Conservation (phyloP, 805 yeast species). For the Isabelozyma gotoi region DNA sequence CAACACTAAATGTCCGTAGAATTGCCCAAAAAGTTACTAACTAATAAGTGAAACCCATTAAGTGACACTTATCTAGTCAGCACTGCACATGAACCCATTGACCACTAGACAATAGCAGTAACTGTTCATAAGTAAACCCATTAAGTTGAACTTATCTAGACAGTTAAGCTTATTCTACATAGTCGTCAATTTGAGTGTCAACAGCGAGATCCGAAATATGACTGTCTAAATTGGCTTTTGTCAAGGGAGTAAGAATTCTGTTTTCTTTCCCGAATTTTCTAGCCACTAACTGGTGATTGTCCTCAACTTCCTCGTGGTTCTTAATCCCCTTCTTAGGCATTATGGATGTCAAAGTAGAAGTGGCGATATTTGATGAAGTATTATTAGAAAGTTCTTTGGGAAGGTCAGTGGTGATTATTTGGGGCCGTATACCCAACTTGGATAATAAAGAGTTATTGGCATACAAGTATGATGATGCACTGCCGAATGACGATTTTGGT, state of each 20-base stretch:
- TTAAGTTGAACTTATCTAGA: background rate
- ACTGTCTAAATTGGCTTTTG: slow-evolving; percentile 27
- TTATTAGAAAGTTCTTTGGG: slow-evolving; percentile 15
- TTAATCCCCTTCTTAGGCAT: background rate
- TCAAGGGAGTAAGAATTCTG: slow-evolving; percentile 20
- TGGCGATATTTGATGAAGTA: slow-evolving; percentile 5
- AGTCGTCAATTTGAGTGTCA: slow-evolving; percentile 12
- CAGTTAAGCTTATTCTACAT: slow-evolving; percentile 11
- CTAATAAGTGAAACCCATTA: too few species aligned
- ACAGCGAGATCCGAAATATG: slow-evolving; percentile 17
- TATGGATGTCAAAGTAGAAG: background rate
- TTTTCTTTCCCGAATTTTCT: slow-evolving; percentile 12
- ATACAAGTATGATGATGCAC: slow-evolving; percentile 29
- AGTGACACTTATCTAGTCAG: too few species aligned
- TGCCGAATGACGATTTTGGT: slow-evolving; percentile 11
- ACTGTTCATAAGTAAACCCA: too few species aligned
- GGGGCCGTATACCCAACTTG: slow-evolving; percentile 41
- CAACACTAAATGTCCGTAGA: too few species aligned
- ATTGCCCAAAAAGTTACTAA: too few species aligned
- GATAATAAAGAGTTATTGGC: slow-evolving; percentile 35
- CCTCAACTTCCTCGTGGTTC: slow-evolving; percentile 2
- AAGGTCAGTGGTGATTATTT: slow-evolving; percentile 33
- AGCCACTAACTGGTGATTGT: slow-evolving; percentile 8
- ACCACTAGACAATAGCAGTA: too few species aligned
- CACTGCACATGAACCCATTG: too few species aligned